phyloP scores from a whole-genome alignment of 1,139 yeast genomes.

The Torulaspora globosa region DNA sequence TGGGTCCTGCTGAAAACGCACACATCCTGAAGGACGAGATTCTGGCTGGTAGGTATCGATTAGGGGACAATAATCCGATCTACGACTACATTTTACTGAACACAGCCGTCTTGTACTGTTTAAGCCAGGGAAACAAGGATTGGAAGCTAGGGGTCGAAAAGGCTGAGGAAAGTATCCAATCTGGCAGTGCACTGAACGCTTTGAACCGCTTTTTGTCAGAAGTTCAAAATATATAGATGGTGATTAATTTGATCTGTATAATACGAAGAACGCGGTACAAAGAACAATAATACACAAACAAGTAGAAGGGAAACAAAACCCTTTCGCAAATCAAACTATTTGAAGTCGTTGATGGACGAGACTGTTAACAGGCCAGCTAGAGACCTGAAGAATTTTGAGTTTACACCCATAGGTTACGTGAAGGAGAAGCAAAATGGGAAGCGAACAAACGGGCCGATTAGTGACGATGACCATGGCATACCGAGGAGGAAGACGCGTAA shows the following conservation, averaged over 20 bases:
- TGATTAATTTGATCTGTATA: neutral
- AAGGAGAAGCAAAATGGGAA: slow-evolving; percentile 23
- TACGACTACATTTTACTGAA: slow-evolving; percentile 85
- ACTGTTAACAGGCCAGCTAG: slow-evolving; percentile 5
- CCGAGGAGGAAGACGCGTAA: slow-evolving; percentile 23
- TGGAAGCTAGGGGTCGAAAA: slow-evolving; percentile 76
- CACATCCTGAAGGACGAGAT: slow-evolving; percentile 49
- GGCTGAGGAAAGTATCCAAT: slow-evolving; percentile 63
- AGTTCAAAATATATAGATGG: slow-evolving; percentile 30
- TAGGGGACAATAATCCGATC: slow-evolving; percentile 56
- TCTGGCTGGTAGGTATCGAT: slow-evolving; percentile 46
- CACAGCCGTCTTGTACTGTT: slow-evolving; percentile 79
- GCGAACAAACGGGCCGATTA: slow-evolving; percentile 10
- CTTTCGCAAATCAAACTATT: too few relatives aligned
- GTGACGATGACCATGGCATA: slow-evolving; percentile 13
- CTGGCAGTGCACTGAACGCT: slow-evolving; percentile 63
- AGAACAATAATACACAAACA: slow-evolving; percentile 3
- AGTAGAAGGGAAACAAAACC: neutral
- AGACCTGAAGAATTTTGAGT: slow-evolving; percentile 27
- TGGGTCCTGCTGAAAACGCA: slow-evolving; percentile 87
- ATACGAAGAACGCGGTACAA: slow-evolving; percentile 5
- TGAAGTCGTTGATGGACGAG: slow-evolving; percentile 5
- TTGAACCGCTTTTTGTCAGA: slow-evolving; percentile 54
- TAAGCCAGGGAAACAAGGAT: slow-evolving; percentile 59
- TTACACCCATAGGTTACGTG: slow-evolving; percentile 36